Percentiles rank a stretch among this genome's conserved stretches.
phyloP scores from a whole-genome alignment of 2,329 filamentous ascomycete species.

The Fusarium transvaalense region DNA sequence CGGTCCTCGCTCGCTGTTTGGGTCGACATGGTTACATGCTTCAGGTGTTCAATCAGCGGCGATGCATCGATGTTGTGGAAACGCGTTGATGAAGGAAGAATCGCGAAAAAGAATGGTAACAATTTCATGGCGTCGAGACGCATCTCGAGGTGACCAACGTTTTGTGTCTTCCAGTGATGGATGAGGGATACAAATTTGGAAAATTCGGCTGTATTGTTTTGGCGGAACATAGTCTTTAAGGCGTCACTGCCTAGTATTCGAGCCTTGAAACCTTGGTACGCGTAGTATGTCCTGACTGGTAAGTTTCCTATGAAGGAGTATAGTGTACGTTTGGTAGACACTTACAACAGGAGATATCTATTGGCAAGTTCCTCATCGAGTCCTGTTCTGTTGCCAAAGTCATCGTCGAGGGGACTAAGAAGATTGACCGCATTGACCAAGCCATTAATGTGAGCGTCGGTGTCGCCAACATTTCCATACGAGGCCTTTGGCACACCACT shows the following conservation, averaged over 20 bases:
- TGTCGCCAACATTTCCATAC: slow-evolving; percentile 35
- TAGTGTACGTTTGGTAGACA: rapidly evolving
- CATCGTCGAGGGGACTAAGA: slow-evolving; percentile 17
- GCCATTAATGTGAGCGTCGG: slow-evolving; percentile 41
- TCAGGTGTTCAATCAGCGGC: slow-evolving; percentile 29
- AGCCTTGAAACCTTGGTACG: slow-evolving; percentile 40
- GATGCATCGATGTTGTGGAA: slow-evolving; percentile 36
- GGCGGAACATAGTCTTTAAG: slow-evolving; percentile 19
- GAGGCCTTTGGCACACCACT: slow-evolving; percentile 8
- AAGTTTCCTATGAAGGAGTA: not conserved
- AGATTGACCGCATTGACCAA: slow-evolving; percentile 35
- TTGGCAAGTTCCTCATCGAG: slow-evolving; percentile 42
- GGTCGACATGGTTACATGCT: slow-evolving; percentile 17
- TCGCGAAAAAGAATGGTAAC: slow-evolving; percentile 38
- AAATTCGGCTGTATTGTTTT: slow-evolving; percentile 17
- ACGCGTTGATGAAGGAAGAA: not conserved
- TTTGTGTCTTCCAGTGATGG: slow-evolving; percentile 36
- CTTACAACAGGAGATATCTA: slow-evolving; percentile 42
- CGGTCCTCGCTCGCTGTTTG: not conserved
- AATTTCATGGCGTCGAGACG: slow-evolving; percentile 33
- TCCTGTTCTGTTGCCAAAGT: not conserved
- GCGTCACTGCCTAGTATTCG: slow-evolving; percentile 32
- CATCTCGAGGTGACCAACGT: slow-evolving; percentile 35
- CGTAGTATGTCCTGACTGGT: slow-evolving; percentile 31
- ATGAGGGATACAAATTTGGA: slow-evolving; percentile 31